A percentile compares a stretch with the other conserved stretches of the same genome.
These are phyloP conservation scores for Amphirosellinia nigrospora DNA, from an alignment of 495 filamentous ascomycete genomes.

Conservation along the genomic window DNA sequence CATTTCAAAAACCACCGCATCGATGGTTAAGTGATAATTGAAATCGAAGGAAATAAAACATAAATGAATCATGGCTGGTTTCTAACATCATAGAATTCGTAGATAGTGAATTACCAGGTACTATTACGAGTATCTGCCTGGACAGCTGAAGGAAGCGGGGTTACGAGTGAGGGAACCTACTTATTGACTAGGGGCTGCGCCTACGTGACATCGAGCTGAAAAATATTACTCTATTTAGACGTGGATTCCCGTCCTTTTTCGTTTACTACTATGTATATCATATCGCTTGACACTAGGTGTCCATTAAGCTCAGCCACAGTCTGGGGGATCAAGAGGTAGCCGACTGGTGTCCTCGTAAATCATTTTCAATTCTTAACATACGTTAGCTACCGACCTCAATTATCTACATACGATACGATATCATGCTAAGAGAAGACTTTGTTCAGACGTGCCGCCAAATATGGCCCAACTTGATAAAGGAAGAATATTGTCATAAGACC, in stretches of 20 bases:
- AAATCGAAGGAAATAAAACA: too few species aligned
- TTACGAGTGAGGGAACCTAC: not conserved
- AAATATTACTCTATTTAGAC: not conserved
- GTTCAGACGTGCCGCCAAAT: not conserved
- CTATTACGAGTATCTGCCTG: not conserved
- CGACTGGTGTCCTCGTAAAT: not conserved
- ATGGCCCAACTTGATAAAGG: constrained; percentile 6
- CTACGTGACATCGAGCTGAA: not conserved
- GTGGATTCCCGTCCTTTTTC: not conserved
- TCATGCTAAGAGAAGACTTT: not conserved
- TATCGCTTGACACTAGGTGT: not conserved
- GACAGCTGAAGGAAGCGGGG: not conserved
- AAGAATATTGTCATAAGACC: constrained; percentile 5
- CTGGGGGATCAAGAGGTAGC: not conserved
- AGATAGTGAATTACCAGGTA: not conserved
- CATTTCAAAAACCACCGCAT: not conserved
- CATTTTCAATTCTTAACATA: not conserved
- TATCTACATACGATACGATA: not conserved
- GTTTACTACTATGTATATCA: not conserved
- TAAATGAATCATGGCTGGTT: not conserved
- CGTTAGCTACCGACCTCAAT: not conserved
- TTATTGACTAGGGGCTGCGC: not conserved
- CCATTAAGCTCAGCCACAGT: not conserved
- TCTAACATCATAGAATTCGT: not conserved
- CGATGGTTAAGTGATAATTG: too few species aligned